Conservation (phyloP, 352 stramenopile species). For the Pythium biforme region DNA sequence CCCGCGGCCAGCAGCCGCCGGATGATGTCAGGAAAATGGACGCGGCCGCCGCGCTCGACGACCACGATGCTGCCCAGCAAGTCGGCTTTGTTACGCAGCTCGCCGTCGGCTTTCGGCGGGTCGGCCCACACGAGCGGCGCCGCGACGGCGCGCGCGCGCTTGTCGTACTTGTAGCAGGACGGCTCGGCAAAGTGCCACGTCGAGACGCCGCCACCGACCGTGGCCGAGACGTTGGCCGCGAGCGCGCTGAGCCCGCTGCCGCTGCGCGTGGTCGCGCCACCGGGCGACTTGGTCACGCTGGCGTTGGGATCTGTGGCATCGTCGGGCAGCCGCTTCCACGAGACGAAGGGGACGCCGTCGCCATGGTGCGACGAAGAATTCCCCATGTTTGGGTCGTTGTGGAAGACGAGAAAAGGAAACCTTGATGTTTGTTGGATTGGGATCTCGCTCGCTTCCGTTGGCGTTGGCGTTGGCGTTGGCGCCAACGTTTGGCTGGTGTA, state of each 20-base stretch:
- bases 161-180: conserved; percentile 81
- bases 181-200: conserved; percentile 81
- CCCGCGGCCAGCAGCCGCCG: conserved; percentile 61
- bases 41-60: conserved; percentile 70
- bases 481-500: too few relatives aligned
- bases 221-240: conserved; percentile 41
- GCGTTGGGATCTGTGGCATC: conserved; percentile 1
- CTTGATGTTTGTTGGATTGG: too few relatives aligned
- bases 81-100: conserved; percentile 57
- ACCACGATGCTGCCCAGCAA: conserved; percentile 70
- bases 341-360: conserved; percentile 72
- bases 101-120: conserved; percentile 63
- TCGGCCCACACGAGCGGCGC: conserved; percentile 58
- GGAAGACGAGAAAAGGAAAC: neutral
- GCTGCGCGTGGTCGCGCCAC: conserved; percentile 10
- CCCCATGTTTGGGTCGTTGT: conserved; percentile 12
- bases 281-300: conserved; percentile 5
- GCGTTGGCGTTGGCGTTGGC: too few relatives aligned
- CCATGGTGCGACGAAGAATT: conserved; percentile 25
- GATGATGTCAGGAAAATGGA: conserved; percentile 87
- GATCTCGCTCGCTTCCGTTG: too few relatives aligned
- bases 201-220: conserved; percentile 14
- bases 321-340: conserved; percentile 38
- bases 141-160: conserved; percentile 46
- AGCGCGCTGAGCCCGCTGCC: conserved; percentile 29